Evolutionary conservation across 441 rosid genomes (phyloP), one percentile per base, ranked within the genome.

Genomic region (Raphanus hybrid): DNA sequence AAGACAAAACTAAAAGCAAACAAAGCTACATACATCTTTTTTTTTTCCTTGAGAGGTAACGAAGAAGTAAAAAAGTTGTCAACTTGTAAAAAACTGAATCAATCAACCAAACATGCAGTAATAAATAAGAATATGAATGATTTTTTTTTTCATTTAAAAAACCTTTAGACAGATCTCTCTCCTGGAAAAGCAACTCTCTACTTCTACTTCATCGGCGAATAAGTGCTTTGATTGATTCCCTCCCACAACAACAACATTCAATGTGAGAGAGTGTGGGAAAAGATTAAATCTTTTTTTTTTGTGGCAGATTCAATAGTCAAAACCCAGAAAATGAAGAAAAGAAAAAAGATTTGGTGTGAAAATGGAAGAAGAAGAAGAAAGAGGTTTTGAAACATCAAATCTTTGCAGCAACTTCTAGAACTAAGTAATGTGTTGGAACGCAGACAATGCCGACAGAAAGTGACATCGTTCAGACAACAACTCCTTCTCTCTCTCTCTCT

Each of bases 391-490:
- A 76, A 73, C 83, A 84, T 76, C 84, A 71, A 69, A 75, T 78
- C 85, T 61, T 54, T 69, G 78, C 71, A 70, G 87, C 76, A 85
- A 82, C 86, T 85, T 45, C 78, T 76, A 76, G 83, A 86, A 83
- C 75, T 86, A 87, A 87, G 90, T 87, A 76, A 87, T 86, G 82
- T 79, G 82, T 79, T 78, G 79, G 72, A 90, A 90, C 85, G 88
- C 89, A 85, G 91, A 89, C 93, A 89, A 88, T 89, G 92, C 90
- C 91, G 97, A 94, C 95, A 89, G 93, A 90, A 90, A 94, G 96
- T 85, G 94, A 89, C 93, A 83, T 81, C 43, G 83, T 90, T 86
- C 98, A 93, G 97, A 83, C 87, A 80, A 83, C 87, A 80, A 75
- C 75, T 64, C 81, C 34, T 72, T 80, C 80, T 78, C 82, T 78